These are phyloP conservation scores for Nemania sp. DNA, from an alignment of 2,329 filamentous ascomycete species.

Conservation along the genomic window DNA sequence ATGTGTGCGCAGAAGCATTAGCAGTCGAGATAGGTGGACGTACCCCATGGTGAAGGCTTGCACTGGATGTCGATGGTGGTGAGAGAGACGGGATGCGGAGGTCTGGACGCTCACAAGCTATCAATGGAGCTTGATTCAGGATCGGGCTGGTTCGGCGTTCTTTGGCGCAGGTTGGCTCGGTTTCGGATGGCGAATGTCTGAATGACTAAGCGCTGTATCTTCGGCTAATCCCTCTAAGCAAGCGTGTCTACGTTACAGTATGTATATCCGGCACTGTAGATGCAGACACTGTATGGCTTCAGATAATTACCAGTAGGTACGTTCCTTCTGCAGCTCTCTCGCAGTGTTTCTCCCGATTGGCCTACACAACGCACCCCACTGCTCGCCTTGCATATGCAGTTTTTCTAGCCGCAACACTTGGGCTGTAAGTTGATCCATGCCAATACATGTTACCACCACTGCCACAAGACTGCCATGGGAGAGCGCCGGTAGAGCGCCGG, in stretches of 20 bases:
- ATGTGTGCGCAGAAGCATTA: constrained; percentile 2
- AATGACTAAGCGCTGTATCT: constrained; percentile 30
- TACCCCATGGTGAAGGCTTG: constrained; percentile 37
- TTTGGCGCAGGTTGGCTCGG: constrained; percentile 10
- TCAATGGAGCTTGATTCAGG: constrained; percentile 32
- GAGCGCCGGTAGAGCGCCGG: background rate
- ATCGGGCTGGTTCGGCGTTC: constrained; percentile 20
- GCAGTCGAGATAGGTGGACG: constrained; percentile 3
- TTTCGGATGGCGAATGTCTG: constrained; percentile 21
- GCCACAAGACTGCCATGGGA: background rate
- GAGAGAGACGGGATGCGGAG: background rate
- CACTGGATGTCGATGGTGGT: constrained; percentile 19
- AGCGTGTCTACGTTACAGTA: too few relatives aligned
- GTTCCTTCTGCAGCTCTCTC: too few relatives aligned
- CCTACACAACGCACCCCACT: too few relatives aligned
- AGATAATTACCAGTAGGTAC: too few relatives aligned
- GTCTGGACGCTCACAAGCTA: constrained; percentile 21
- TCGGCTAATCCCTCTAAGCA: too few relatives aligned
- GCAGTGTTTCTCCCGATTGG: too few relatives aligned
- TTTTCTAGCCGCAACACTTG: background rate
- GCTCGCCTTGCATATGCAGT: too few relatives aligned
- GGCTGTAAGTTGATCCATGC: background rate
- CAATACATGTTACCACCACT: constrained; percentile 2
- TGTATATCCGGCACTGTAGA: too few relatives aligned
- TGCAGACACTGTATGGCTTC: too few relatives aligned